Evolutionary conservation across 1,139 yeast genomes (phyloP), one percentile per base, ranked within the genome.

Genomic region (Yamadazyma conglobata): DNA sequence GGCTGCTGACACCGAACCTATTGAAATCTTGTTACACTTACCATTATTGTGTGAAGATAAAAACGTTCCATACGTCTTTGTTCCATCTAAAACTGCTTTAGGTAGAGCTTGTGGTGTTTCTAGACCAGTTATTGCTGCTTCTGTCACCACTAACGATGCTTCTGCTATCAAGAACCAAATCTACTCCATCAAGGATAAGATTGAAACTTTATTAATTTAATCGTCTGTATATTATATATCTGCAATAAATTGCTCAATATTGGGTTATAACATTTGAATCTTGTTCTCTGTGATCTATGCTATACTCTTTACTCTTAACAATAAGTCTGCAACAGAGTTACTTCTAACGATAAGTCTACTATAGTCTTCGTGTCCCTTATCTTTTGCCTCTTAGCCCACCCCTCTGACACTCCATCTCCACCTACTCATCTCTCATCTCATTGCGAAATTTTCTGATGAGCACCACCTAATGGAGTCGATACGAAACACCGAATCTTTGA

Each of bases 41-140:
- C 99, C 99, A 32, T 79, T 93, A 55, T 76, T 93, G 56, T 91
- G 99, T 70, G 98, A 91, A 72, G 99, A 91, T 71, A 91, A 91
- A 78, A 91, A 93, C 73, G 98, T 91, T 50, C 96, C 98, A 43
- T 91, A 91, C 74, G 97, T 91, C 44, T 91, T 91, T 53, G 97
- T 93, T 47, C 96, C 98, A 47, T 88, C 97, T 52, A 91, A 91
- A 77, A 83, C 94, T 54, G 98, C 98, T 46, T 77, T 93, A 54
- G 98, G 99, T 63, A 87, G 98, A 75, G 97, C 98, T 54, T 91
- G 98, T 74, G 99, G 98, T 72, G 98, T 93, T 48, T 87, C 97
- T 40, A 85, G 99, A 77, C 97, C 98, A 47, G 98, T 93, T 40
- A 89, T 91, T 61, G 95, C 98, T 59, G 97, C 97, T 46, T 85